Evolutionary conservation across 2,329 filamentous ascomycete genomes (phyloP), one percentile per base, ranked within the genome.

Genomic region (Phialophora verrucosa): DNA sequence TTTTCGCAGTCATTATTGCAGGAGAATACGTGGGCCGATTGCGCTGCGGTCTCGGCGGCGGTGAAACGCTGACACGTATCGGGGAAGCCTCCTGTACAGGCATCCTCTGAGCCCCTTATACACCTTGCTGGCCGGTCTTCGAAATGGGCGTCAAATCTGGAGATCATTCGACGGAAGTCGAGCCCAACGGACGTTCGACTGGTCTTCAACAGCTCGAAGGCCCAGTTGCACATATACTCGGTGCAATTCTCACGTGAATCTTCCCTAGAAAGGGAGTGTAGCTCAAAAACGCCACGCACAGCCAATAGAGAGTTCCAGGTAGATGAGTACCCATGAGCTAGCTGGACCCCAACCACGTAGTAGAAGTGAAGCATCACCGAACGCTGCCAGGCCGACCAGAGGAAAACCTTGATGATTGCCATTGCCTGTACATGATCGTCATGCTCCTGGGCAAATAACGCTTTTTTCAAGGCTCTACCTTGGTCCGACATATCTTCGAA

Each of bases 291-390:
- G 11, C 56, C 56, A 14, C 56, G 56, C 38, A 59, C 25, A 25
- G 56, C 56, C 38, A 59, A 35, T n/a, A 59, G 35, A 11, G 56
- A 17, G 56, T 49, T 59, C 56, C 56, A 59, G 25, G 38, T 32
- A 17, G 56, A 31, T 12, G 56, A 59, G 17, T 59, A 59, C 1
- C 56, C 56, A 59, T 59, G 56, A 29, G 38, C 35, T 1, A 59
- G 56, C 42, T 59, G 56, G 27, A 59, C 56, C 7, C 56, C 56
- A 10, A 59, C 27, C 35, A 59, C 56, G 27, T 59, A 59, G 23
- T 59, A 59, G 56, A 59, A 59, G n/a, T 59, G 56, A 10, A 59
- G 56, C 56, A 59, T 59, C 23, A 59, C 35, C n/a, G 56, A 59
- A 7, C 56, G 35, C 12, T 59, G 56, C 56, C 56, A 59, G 8